These are phyloP conservation scores for Omphalotus guepiniiformis DNA, from an alignment of 768 basidiomycete genomes.

Conservation along the genomic window DNA sequence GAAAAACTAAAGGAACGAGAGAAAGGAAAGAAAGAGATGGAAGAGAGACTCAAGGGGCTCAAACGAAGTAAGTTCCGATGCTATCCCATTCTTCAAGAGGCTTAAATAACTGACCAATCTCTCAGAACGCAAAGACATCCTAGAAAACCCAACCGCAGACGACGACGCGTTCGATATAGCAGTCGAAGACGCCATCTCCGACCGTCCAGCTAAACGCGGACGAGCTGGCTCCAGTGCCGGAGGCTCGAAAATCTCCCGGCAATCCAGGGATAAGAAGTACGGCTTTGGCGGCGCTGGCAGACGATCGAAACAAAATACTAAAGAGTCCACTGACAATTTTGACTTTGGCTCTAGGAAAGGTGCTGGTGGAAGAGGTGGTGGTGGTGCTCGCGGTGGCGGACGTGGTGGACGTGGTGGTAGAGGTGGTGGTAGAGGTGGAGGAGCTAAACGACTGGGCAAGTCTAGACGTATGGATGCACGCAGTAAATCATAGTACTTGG, in stretches of 20 bases:
- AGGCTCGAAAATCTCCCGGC: slow-evolving; percentile 44
- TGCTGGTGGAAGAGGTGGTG: slow-evolving; percentile 22
- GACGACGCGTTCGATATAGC: slow-evolving; percentile 84
- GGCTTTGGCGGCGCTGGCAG: slow-evolving; percentile 72
- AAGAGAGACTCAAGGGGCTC: slow-evolving; percentile 77
- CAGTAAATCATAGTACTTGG: slow-evolving; percentile 24
- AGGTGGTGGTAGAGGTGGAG: slow-evolving; percentile 25
- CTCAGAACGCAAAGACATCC: slow-evolving; percentile 78
- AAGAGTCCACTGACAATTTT: slow-evolving; percentile 76
- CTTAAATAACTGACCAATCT: not conserved
- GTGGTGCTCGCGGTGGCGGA: slow-evolving; percentile 21
- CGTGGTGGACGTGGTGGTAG: slow-evolving; percentile 21
- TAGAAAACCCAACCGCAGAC: slow-evolving; percentile 58
- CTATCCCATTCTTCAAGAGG: not conserved
- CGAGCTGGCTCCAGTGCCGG: slow-evolving; percentile 31
- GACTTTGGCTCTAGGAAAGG: slow-evolving; percentile 35
- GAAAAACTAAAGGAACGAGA: slow-evolving; percentile 93
- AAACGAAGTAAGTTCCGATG: slow-evolving; percentile 85
- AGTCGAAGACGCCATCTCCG: slow-evolving; percentile 83
- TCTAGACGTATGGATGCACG: slow-evolving; percentile 46
- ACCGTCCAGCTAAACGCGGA: slow-evolving; percentile 46
- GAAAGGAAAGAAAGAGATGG: slow-evolving; percentile 86
- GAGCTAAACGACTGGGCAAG: slow-evolving; percentile 55
- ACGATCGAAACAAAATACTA: slow-evolving; percentile 78
- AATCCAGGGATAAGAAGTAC: slow-evolving; percentile 72